Evolutionary conservation across 768 basidiomycete species (phyloP), one percentile per base, ranked within the genome.

Genomic region (Fomitopsis pulvina): DNA sequence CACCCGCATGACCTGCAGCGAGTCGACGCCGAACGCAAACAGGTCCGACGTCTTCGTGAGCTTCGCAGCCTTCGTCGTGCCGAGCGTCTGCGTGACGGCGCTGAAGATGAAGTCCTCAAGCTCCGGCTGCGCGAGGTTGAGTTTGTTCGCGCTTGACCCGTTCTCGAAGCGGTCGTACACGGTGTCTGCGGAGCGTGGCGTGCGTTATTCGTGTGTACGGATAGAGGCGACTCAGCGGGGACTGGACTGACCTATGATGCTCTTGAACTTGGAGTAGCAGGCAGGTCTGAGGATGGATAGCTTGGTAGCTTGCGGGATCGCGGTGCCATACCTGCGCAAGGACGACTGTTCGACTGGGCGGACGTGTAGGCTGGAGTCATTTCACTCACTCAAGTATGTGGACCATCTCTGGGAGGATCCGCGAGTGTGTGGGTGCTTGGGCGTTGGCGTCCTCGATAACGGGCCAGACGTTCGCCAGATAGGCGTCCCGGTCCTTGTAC

Each of bases 261-360:
- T 60, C 47, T 73, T 72, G 57, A 79, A 79, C 46, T 72, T 69
- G 39, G 68, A 70, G 61, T 81, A 81, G 38, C 73, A 75, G 22
- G 71, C 70, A 0, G 73, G 69, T 29, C 79, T 63, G 8, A 80
- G 55, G 44, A 79, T 75, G 29, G 68, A 71, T 51, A 75, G 70
- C 60, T 80, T 80, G 50, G 76, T 74, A 2, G 78, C 75, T 51
- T 70, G 59, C 0, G 78, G 79, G 24, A 81, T 69, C n/a, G 25
- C 55, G 0, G 76, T 77, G 2, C 64, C 72, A 51, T 67, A 62
- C 9, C 63, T 61, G 22, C 37, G 6, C 29, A 37, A 20, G 18
- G 16, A n/a, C 18, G 38, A 24, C 25, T 24, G 3, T 41, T 6
- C 14, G 26, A 22, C 22, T 11, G 14, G 38, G 0, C 3, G 26